Evolutionary conservation across 176 grass and related monocot species (phyloP).

Genomic region (Chrysopogon serrulatus): DNA sequence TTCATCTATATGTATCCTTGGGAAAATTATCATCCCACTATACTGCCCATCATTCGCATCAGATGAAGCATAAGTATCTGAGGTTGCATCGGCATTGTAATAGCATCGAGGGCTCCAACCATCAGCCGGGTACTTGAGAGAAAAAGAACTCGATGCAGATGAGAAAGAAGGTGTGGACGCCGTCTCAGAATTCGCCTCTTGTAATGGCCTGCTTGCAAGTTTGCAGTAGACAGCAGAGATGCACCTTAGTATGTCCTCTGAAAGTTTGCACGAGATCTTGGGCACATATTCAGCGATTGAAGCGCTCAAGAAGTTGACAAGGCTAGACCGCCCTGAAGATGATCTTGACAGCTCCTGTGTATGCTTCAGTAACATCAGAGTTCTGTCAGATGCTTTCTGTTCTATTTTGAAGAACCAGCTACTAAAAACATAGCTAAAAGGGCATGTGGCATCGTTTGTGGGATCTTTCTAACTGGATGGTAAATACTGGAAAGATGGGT

Average conservation of each 20-base stretch:
- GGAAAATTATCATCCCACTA: slow-evolving; percentile 55
- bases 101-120: slow-evolving; percentile 50
- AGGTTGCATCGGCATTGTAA: slow-evolving; percentile 30
- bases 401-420: background rate
- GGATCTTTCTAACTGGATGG: background rate
- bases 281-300: slow-evolving; percentile 55
- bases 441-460: background rate
- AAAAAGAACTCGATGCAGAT: slow-evolving; percentile 66
- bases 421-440: background rate
- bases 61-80: slow-evolving; percentile 25
- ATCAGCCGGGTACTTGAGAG: slow-evolving; percentile 37
- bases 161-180: slow-evolving; percentile 53
- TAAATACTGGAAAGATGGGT: background rate
- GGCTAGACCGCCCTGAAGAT: slow-evolving; percentile 55
- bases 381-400: slow-evolving; percentile 3
- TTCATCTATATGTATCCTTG: slow-evolving; percentile 76
- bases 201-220: slow-evolving; percentile 48
- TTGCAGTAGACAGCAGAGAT: slow-evolving; percentile 76
- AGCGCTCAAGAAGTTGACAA: slow-evolving; percentile 76
- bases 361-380: slow-evolving; percentile 25
- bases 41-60: slow-evolving; percentile 40
- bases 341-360: slow-evolving; percentile 48
- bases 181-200: slow-evolving; percentile 32
- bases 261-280: slow-evolving; percentile 76
- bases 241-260: slow-evolving; percentile 86